Percentiles rank a stretch among this genome's conserved stretches.
Evolutionary conservation across 345 rosid genomes (phyloP).

Genomic region (Lenwebbia sp.): DNA sequence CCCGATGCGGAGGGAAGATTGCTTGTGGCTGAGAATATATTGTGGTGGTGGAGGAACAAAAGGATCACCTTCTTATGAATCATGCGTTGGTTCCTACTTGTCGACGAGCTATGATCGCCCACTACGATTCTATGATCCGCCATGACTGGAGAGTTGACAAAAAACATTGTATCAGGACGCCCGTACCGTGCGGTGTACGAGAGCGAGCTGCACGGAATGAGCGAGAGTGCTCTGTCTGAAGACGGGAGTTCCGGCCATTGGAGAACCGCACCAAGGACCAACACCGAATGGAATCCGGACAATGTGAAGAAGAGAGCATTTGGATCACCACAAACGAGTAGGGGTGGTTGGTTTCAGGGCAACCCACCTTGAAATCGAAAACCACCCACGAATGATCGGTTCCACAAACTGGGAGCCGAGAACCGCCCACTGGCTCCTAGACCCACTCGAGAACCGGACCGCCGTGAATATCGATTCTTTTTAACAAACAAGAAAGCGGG

Average conservation of each 20-base stretch:
- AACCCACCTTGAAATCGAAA: no score
- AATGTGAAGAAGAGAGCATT: background rate
- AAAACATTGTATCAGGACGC: background rate
- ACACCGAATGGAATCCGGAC: background rate
- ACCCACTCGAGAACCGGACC: no score
- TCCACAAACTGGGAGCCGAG: no score
- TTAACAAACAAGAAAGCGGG: no score
- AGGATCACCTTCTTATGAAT: background rate
- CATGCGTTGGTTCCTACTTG: background rate
- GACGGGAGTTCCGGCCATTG: background rate
- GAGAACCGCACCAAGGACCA: background rate
- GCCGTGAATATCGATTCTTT: no score
- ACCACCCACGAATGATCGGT: no score
- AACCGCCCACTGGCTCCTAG: no score
- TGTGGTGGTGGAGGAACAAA: background rate
- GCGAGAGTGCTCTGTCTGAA: background rate
- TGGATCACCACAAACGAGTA: no score
- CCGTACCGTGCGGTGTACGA: background rate
- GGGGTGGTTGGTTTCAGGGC: no score
- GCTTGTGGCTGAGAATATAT: background rate
- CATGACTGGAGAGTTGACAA: background rate
- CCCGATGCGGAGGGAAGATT: background rate
- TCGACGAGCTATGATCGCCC: background rate
- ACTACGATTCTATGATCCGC: background rate
- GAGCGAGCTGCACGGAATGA: background rate